These are phyloP conservation scores for Ilyonectria mors-panacis DNA, from an alignment of 2,329 filamentous ascomycete genomes.

Conservation along the genomic window DNA sequence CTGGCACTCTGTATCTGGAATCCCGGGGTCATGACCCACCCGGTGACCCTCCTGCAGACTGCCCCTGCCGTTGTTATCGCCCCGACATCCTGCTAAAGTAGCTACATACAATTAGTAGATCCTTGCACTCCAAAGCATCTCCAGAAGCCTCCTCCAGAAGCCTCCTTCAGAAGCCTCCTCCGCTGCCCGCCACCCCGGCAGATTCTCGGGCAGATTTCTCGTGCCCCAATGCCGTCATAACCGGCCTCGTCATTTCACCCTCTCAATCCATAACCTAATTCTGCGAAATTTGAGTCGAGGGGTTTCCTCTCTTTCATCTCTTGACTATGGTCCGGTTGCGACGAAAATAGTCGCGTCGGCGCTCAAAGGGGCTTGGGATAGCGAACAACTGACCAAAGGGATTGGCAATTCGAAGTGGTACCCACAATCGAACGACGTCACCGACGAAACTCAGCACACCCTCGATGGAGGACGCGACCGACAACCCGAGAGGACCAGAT, in stretches of 20 bases:
- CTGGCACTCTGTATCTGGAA: slow-evolving; percentile 7
- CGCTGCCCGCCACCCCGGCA: slow-evolving; percentile 29
- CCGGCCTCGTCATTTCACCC: slow-evolving; percentile 33
- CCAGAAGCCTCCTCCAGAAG: slow-evolving; percentile 16
- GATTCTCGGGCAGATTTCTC: slow-evolving; percentile 34
- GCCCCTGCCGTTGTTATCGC: slow-evolving; percentile 17
- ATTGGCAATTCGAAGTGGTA: neutral
- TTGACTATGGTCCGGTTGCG: slow-evolving; percentile 2
- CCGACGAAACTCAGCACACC: neutral
- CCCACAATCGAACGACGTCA: neutral
- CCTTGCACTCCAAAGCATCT: slow-evolving; percentile 22
- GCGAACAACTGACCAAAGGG: neutral
- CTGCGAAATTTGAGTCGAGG: neutral
- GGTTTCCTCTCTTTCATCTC: neutral
- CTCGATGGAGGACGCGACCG: slow-evolving; percentile 20
- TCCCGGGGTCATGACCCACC: slow-evolving; percentile 17
- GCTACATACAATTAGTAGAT: slow-evolving; percentile 3
- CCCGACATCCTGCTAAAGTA: neutral
- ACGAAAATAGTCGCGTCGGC: too few species aligned
- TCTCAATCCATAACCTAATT: neutral
- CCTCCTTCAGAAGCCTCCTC: slow-evolving; percentile 11
- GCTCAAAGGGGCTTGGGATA: slow-evolving; percentile 11
- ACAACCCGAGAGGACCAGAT: neutral
- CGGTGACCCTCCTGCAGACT: neutral
- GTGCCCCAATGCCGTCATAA: slow-evolving; percentile 45